These are phyloP conservation scores for Stephania japonica DNA, from an alignment of 164 flowering plant genomes.

Conservation along the genomic window DNA sequence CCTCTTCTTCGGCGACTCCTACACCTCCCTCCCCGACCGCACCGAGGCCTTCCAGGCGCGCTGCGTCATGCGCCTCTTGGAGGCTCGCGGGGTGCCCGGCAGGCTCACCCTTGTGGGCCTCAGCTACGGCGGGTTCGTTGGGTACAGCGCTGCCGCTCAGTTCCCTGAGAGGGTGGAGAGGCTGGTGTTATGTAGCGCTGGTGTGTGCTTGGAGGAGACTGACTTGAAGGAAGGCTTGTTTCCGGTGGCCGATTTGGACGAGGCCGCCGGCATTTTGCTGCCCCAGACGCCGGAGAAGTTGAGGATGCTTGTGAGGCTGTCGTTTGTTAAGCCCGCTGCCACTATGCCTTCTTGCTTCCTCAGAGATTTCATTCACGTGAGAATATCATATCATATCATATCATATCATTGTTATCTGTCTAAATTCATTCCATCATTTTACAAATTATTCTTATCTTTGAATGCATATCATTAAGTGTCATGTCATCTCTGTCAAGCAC, in stretches of 20 bases:
- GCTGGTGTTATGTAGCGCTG: slow-evolving; percentile 43
- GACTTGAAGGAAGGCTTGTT: slow-evolving; percentile 45
- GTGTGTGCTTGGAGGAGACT: slow-evolving; percentile 47
- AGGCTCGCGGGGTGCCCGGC: slow-evolving; percentile 14
- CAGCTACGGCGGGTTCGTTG: slow-evolving; percentile 39
- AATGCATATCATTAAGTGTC: no score
- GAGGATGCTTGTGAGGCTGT: slow-evolving; percentile 28
- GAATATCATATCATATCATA: no score
- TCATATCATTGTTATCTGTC: no score
- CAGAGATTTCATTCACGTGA: slow-evolving; percentile 29
- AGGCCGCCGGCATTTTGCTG: slow-evolving; percentile 36
- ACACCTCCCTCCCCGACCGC: slow-evolving; percentile 26
- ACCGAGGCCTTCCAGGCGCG: slow-evolving; percentile 39
- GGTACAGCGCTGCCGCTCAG: slow-evolving; percentile 24
- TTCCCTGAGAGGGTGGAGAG: slow-evolving; percentile 21
- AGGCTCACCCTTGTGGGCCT: slow-evolving; percentile 27
- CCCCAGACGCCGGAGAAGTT: slow-evolving; percentile 49
- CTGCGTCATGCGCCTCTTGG: slow-evolving; percentile 32
- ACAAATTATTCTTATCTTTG: no score
- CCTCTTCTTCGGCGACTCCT: slow-evolving; percentile 38
- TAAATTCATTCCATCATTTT: no score
- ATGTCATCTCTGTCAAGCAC: no score
- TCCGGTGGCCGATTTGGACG: slow-evolving; percentile 33
- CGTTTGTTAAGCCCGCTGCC: slow-evolving; percentile 34
- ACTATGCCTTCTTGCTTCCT: slow-evolving; percentile 38